Evolutionary conservation across 305 asterid species (phyloP), one percentile per base, ranked within the genome.

Genomic region (Plantago lanceolata): DNA sequence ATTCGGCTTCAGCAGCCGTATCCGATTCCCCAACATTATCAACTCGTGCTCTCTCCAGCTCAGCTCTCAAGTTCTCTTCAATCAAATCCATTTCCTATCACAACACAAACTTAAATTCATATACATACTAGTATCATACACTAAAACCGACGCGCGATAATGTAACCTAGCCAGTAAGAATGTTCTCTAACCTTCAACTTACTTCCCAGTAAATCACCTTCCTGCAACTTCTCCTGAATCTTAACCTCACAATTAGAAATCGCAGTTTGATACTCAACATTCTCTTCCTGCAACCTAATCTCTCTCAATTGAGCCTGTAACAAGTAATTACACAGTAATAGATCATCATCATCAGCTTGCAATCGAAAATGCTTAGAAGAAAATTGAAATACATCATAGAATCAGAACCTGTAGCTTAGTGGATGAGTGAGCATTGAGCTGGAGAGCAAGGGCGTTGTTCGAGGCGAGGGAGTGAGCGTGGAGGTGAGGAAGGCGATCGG

Each of bases 401-500:
- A 33, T 4, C 5, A 15, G 12, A 14, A 88, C 99, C 93, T 90
- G 90, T 50, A 83, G 83, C 76, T 90, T 93, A 80, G 99, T 93
- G 59, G 99, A 59, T 59, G 96, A 87, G 78, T 90, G 99, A 61
- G 99, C 79, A 76, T 86, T 86, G 67, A 90, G 88, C 53, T 93
- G 99, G 43, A 90, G 96, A 20, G 90, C 82, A 5, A 93, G 95
- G 58, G 81, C 96, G 13, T 92, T 88, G 67, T 86, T 84, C 60
- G 97, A 90, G 40, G 99, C 97, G 57, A 93, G 86, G 26, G 97
- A 90, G 59, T 87, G 97, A 19, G 99, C 99, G 75, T 93, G 97
- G 57, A 93, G 95, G 70, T 93, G 86, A 4, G 97, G 99, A 33
- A 90, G 92, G 58, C 99, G 88, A 45, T 93, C 83, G 21, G 99